Base-by-base conservation (phyloP, 768 basidiomycete species). In the Hebeloma cylindrosporum region DNA sequence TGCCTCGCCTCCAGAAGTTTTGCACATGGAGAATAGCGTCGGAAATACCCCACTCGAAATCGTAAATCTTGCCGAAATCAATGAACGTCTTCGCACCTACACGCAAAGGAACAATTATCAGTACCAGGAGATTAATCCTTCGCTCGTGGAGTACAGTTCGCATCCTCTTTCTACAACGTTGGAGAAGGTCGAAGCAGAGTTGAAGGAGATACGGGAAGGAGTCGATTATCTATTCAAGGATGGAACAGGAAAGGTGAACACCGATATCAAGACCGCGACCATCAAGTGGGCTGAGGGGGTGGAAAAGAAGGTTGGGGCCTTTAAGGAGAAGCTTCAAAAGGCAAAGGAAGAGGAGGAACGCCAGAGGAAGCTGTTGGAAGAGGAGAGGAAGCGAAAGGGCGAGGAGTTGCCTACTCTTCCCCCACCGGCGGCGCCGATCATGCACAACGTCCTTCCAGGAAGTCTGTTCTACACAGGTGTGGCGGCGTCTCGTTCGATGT, bases 1-100 rank as follows among this genome's bases (percentile, higher is more conserved):
- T 1, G 64, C 61, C 1, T 61, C 65, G 2, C 70, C 75, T 17
- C 46, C 59, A 0, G 69, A 73, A 25, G 65, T 59, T 0, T 57
- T 82, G 2, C 62, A 65, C 44, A 60, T 69, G 28, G 82, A 84
- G 56, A 74, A 83, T 47, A 71, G 69, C 14, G 72, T 76, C 11
- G 77, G 75, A 2, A 64, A 72, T 41, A 71, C 70, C 1, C 62
- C 70, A 1, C 43, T 70, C 7, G 77, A 77, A 41, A 66, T 71
- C 29, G 60, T 61, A 1, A 43, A 35, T 1, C 59, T 70, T 1
- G 51, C 59, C 32, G 61, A 67, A 27, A 52, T 67, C 5, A 46
- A 60, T 13, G 9, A 49, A n/a, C 54, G 60, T 3, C 53, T 65
- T 7, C 8, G n/a, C 4, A 21, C 23, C 0, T 51, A 45, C 36